Conservation (phyloP, 2,329 filamentous ascomycete species). For the Pseudogymnoascus sp. region DNA sequence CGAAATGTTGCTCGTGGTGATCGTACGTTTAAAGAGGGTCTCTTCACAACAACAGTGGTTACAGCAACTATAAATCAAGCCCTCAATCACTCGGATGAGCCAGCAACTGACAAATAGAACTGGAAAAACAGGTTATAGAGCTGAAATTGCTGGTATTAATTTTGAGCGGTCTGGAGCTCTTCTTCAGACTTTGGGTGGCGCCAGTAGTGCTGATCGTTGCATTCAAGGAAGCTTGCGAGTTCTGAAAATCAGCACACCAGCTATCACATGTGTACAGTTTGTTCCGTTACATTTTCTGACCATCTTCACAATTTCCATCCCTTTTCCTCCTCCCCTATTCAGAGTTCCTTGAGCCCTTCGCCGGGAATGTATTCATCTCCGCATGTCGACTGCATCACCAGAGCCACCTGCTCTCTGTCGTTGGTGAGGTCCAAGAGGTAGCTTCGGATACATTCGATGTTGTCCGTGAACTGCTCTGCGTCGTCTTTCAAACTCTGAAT, state of each 20-base stretch:
- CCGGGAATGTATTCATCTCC: conserved; percentile 42
- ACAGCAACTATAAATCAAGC: neutral
- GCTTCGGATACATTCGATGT: conserved; percentile 26
- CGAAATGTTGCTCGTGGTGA: neutral
- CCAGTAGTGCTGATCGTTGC: neutral
- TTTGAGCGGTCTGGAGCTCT: neutral
- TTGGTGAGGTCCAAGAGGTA: conserved; percentile 22
- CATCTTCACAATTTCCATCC: neutral
- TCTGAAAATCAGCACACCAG: neutral
- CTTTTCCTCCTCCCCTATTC: neutral
- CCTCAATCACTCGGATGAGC: neutral
- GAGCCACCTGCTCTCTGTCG: conserved; percentile 31
- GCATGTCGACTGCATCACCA: conserved; percentile 35
- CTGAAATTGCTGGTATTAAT: neutral
- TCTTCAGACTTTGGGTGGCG: neutral
- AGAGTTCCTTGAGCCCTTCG: conserved; percentile 37
- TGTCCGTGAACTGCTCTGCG: conserved; percentile 28
- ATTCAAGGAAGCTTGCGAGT: neutral
- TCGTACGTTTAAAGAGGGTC: neutral
- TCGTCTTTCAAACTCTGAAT: conserved; percentile 23
- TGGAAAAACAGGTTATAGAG: neutral
- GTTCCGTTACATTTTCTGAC: neutral
- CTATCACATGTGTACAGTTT: neutral
- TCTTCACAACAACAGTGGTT: neutral
- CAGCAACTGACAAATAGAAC: neutral